phyloP scores from a whole-genome alignment of 2,329 filamentous ascomycete genomes.

The Cadophora luteo-olivacea region DNA sequence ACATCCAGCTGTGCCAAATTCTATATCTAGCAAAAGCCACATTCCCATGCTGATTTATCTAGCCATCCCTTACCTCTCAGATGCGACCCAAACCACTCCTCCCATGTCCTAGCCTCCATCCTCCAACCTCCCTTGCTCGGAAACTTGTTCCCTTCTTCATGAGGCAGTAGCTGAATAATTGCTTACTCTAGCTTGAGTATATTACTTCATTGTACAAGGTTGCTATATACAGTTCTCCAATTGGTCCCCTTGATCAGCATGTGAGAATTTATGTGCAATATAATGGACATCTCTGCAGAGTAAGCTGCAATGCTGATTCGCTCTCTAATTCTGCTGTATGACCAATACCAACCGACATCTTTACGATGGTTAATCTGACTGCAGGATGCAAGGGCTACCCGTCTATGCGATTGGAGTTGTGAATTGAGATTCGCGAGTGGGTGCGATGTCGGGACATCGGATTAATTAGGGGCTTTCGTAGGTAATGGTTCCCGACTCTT shows the following conservation, averaged over 20 bases:
- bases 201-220: too few relatives aligned
- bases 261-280: neutral
- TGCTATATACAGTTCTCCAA: neutral
- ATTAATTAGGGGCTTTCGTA: too few relatives aligned
- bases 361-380: neutral
- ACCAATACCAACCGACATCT: neutral
- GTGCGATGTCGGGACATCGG: neutral
- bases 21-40: neutral
- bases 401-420: too few relatives aligned
- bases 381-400: neutral
- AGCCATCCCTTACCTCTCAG: neutral
- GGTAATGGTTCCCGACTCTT: too few relatives aligned
- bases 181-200: too few relatives aligned
- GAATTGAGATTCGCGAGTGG: neutral
- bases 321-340: neutral
- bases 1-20: neutral
- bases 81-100: neutral
- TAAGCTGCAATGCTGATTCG: neutral
- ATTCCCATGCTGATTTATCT: neutral
- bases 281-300: neutral
- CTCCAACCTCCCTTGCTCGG: neutral
- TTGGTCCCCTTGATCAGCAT: neutral
- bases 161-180: too few relatives aligned
- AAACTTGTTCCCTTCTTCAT: neutral
- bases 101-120: neutral